Percentiles rank a stretch among this genome's conserved stretches.
Evolutionary conservation across 2,329 filamentous ascomycete genomes (phyloP).

Genomic region (Fusarium hainanense): DNA sequence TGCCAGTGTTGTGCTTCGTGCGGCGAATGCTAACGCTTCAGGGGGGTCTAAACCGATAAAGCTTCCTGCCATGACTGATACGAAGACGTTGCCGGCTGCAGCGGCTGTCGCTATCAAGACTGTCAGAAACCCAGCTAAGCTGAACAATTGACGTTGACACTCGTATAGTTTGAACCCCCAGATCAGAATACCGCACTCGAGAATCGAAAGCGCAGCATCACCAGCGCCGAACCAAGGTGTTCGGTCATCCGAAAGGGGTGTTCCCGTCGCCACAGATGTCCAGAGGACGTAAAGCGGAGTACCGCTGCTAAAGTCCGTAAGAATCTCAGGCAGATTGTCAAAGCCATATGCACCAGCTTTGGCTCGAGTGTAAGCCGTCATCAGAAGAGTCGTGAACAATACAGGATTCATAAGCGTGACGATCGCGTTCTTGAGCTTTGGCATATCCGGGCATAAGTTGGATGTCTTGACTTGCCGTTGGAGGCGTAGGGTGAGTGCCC

Average conservation of each 20-base stretch:
- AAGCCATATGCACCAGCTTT: conserved; percentile 50
- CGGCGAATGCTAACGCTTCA: conserved; percentile 59
- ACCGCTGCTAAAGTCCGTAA: conserved; percentile 50
- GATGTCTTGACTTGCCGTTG: conserved; percentile 53
- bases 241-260: conserved; percentile 24
- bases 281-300: conserved; percentile 52
- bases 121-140: conserved; percentile 55
- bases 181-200: conserved; percentile 62
- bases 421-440: conserved; percentile 47
- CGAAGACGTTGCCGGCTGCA: conserved; percentile 57
- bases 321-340: conserved; percentile 47
- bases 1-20: conserved; percentile 62
- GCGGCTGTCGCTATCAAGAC: conserved; percentile 51
- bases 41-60: conserved; percentile 51
- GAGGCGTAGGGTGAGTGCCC: conserved; percentile 56
- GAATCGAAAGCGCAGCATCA: conserved; percentile 60
- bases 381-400: conserved; percentile 58
- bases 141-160: conserved; percentile 59
- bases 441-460: background rate
- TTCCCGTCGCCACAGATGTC: conserved; percentile 38
- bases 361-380: conserved; percentile 57
- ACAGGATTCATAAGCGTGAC: conserved; percentile 61
- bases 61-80: conserved; percentile 53
- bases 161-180: conserved; percentile 67
- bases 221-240: conserved; percentile 57